Conservation (phyloP, 1,139 yeast species). For the Geotrichum bryndzae region DNA sequence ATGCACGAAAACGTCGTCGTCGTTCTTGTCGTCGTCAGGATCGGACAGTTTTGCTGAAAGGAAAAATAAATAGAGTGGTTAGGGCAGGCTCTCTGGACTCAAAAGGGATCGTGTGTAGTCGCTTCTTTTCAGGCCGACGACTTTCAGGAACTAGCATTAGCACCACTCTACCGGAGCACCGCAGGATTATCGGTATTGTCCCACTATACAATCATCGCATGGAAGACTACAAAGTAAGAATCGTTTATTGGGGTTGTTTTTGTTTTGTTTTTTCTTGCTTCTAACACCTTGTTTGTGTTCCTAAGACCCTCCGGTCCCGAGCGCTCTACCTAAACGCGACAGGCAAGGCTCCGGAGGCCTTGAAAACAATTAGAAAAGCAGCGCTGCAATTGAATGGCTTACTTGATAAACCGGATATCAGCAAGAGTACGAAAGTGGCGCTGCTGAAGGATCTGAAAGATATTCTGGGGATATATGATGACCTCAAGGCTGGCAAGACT, state of each 20-base stretch:
- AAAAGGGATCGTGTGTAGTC: not conserved
- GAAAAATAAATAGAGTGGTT: not conserved
- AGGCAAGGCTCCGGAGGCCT: conserved; percentile 24
- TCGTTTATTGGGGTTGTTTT: not conserved
- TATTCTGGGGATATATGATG: conserved; percentile 20
- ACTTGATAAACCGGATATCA: conserved; percentile 13
- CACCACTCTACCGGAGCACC: not conserved
- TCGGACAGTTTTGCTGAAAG: not conserved
- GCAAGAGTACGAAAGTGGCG: not conserved
- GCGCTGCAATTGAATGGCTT: conserved; percentile 17
- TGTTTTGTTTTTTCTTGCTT: not conserved
- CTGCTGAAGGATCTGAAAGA: conserved; percentile 10
- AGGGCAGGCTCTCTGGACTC: not conserved
- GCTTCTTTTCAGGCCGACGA: not conserved
- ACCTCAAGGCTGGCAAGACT: conserved; percentile 18
- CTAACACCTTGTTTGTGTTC: not conserved
- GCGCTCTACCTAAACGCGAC: conserved; percentile 26
- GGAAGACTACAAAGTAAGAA: conserved; percentile 3
- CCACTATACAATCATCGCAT: not conserved
- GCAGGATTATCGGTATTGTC: not conserved
- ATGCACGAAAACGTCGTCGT: not conserved
- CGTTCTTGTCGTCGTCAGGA: not conserved
- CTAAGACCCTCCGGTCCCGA: conserved; percentile 16
- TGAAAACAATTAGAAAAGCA: conserved; percentile 18
- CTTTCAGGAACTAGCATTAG: not conserved